These are phyloP conservation scores for Geotrichum candidum DNA, from an alignment of 1,139 yeast genomes.

Conservation along the genomic window DNA sequence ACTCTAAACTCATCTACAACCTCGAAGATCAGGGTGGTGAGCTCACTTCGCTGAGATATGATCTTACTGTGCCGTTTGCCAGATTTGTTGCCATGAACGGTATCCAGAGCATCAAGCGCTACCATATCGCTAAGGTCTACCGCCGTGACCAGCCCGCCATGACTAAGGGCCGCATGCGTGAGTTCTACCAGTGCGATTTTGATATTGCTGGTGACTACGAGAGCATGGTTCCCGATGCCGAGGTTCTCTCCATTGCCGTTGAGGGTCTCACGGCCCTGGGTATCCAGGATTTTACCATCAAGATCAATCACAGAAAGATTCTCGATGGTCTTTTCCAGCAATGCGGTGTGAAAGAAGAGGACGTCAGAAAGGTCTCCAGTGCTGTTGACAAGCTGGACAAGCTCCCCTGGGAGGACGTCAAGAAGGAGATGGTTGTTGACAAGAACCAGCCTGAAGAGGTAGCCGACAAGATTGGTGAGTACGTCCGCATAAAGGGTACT, in stretches of 20 bases:
- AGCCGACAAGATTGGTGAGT: conserved; percentile 88
- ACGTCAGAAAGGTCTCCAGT: conserved; percentile 84
- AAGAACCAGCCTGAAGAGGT: conserved; percentile 86
- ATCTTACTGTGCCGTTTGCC: conserved; percentile 95
- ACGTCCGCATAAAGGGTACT: conserved; percentile 76
- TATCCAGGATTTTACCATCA: conserved; percentile 80
- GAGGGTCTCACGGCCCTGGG: conserved; percentile 84
- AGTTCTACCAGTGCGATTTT: conserved; percentile 96
- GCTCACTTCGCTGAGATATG: conserved; percentile 87
- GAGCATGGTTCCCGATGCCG: conserved; percentile 93
- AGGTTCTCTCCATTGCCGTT: conserved; percentile 68
- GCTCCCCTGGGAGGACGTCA: conserved; percentile 90
- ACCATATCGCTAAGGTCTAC: conserved; percentile 95
- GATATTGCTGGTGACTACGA: conserved; percentile 93
- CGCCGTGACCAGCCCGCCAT: conserved; percentile 99
- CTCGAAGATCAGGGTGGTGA: conserved; percentile 99
- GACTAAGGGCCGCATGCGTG: conserved; percentile 99
- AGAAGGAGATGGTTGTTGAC: conserved; percentile 84
- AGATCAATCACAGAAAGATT: conserved; percentile 89
- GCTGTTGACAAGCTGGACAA: conserved; percentile 97
- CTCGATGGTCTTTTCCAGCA: conserved; percentile 92
- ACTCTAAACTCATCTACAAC: conserved; percentile 89
- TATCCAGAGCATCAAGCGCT: conserved; percentile 81
- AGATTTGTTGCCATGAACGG: conserved; percentile 94
- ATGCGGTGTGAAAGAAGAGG: conserved; percentile 91